Conservation (phyloP, 208 protist genomes). For the Wallacemonas sp. region DNA sequence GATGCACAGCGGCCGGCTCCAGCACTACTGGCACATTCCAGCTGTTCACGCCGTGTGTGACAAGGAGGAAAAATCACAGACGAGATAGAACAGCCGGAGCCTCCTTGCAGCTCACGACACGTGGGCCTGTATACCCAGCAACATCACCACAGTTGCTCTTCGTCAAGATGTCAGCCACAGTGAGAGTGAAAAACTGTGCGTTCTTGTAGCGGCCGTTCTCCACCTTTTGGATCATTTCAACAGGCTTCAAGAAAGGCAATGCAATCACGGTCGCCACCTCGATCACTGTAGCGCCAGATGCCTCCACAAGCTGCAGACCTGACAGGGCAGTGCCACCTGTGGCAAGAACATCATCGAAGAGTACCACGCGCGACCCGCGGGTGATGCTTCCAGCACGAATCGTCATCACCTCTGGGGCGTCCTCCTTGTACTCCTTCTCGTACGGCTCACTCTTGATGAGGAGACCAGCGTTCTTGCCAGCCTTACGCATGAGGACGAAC, state of each 20-base stretch:
- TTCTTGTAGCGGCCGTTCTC: conserved; percentile 66
- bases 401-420: conserved; percentile 77
- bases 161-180: conserved; percentile 56
- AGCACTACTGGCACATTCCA: too few relatives aligned
- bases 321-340: conserved; percentile 90
- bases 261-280: conserved; percentile 68
- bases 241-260: conserved; percentile 64
- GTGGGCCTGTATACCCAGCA: conserved; percentile 52
- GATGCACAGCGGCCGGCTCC: too few relatives aligned
- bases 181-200: conserved; percentile 64
- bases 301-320: conserved; percentile 88
- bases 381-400: conserved; percentile 78
- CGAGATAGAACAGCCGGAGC: conserved; percentile 18
- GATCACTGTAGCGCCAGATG: conserved; percentile 61
- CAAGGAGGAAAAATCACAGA: neutral
- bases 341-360: conserved; percentile 92
- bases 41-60: neutral
- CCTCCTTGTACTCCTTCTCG: conserved; percentile 91
- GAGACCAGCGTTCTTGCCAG: conserved; percentile 81
- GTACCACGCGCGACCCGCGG: conserved; percentile 74
- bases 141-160: conserved; percentile 83
- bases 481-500: conserved; percentile 92
- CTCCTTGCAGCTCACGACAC: conserved; percentile 67
- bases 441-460: conserved; percentile 88
- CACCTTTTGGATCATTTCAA: conserved; percentile 69